Evolutionary conservation across 495 filamentous ascomycete genomes (phyloP).

Genomic region (Friedmanniomyces endolithicus): DNA sequence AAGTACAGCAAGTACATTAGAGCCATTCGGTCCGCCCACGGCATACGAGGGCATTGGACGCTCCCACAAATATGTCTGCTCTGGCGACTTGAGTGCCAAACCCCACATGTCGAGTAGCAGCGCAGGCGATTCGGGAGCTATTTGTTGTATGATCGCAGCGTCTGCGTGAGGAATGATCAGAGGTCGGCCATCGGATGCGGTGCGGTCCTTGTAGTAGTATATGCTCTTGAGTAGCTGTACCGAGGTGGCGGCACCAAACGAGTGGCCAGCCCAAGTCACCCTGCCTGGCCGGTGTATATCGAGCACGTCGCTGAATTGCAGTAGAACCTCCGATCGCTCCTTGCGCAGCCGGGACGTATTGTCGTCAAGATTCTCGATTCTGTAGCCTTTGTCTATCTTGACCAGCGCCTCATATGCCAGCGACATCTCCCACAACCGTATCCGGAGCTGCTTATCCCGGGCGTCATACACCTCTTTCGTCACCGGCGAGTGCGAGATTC

Average conservation of each 20-base stretch:
- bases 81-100: constrained; percentile 46
- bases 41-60: constrained; percentile 56
- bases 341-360: constrained; percentile 24
- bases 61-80: constrained; percentile 45
- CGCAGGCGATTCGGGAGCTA: constrained; percentile 47
- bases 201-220: constrained; percentile 37
- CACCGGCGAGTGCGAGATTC: constrained; percentile 39
- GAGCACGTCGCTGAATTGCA: constrained; percentile 41
- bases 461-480: constrained; percentile 44
- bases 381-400: constrained; percentile 44
- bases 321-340: constrained; percentile 30
- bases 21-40: constrained; percentile 34
- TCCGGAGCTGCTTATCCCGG: constrained; percentile 54
- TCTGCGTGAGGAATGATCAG: constrained; percentile 39
- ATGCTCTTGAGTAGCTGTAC: constrained; percentile 62
- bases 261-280: constrained; percentile 62
- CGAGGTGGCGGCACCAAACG: constrained; percentile 59
- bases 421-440: constrained; percentile 61
- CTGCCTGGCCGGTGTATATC: constrained; percentile 56
- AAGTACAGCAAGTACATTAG: constrained; percentile 48
- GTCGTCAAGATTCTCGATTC: constrained; percentile 30
- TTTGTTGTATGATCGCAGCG: constrained; percentile 43
- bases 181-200: constrained; percentile 23
- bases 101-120: constrained; percentile 66
- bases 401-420: constrained; percentile 49